A percentile compares a stretch with the other conserved stretches of the same genome.
Conservation (phyloP, 163 green algal genomes). For the Scenedesmus sp. region DNA sequence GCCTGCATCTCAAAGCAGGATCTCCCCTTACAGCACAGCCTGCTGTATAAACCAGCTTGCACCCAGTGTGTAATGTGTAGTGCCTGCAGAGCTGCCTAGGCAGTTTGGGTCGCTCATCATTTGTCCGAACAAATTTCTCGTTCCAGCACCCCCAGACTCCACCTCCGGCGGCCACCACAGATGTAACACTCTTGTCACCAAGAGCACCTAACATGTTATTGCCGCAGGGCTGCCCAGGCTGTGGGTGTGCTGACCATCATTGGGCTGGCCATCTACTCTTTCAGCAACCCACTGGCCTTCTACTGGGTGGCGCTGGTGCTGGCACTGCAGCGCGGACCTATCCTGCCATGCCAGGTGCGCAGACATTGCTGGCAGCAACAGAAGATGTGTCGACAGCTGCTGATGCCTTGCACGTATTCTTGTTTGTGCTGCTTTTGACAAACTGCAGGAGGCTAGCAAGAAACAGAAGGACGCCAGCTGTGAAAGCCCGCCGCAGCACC, state of each 20-base stretch:
- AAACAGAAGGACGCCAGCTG: neutral
- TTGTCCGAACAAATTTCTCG: too few species aligned
- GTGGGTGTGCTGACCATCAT: slow-evolving; percentile 73
- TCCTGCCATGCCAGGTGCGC: slow-evolving; percentile 74
- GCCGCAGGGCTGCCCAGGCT: slow-evolving; percentile 47
- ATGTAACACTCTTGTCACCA: neutral
- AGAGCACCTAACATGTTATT: neutral
- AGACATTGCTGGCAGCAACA: slow-evolving; percentile 49
- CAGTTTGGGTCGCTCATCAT: too few species aligned
- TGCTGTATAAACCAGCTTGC: too few species aligned
- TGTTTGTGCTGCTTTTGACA: neutral
- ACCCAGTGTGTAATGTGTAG: too few species aligned
- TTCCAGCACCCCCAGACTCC: too few species aligned
- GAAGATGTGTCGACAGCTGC: neutral
- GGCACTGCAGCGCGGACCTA: slow-evolving; percentile 87
- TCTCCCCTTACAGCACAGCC: too few species aligned
- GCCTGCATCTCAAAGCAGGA: too few species aligned
- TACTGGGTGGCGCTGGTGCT: slow-evolving; percentile 89
- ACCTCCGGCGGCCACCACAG: neutral
- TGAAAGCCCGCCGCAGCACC: neutral
- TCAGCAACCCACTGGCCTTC: slow-evolving; percentile 77
- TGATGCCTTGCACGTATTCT: neutral
- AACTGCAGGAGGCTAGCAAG: neutral
- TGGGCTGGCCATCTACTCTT: slow-evolving; percentile 76
- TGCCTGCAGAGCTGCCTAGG: too few species aligned